Conservation (phyloP, 768 basidiomycete genomes). For the Pisolithus orientalis region DNA sequence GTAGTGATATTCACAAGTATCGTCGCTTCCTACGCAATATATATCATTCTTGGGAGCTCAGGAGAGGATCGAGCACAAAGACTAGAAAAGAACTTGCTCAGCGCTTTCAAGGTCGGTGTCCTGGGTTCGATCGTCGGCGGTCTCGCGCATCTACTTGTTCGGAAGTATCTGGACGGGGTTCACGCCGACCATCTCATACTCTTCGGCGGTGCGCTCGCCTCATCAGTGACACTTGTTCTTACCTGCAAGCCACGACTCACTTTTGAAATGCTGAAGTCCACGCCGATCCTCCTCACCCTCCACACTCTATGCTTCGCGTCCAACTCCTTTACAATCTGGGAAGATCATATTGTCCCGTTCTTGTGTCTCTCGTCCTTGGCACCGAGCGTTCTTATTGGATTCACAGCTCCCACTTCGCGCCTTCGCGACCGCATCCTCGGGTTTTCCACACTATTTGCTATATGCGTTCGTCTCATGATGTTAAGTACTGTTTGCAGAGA, state of each 20-base stretch:
- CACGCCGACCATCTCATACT: slow-evolving; percentile 44
- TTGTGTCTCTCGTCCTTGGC: slow-evolving; percentile 62
- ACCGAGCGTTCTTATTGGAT: slow-evolving; percentile 52
- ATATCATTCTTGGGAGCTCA: slow-evolving; percentile 38
- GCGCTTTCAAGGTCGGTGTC: slow-evolving; percentile 29
- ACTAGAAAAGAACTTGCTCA: slow-evolving; percentile 28
- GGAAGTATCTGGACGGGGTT: slow-evolving; percentile 38
- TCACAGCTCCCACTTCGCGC: slow-evolving; percentile 59
- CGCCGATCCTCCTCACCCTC: slow-evolving; percentile 49
- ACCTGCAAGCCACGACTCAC: slow-evolving; percentile 33
- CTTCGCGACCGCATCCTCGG: slow-evolving; percentile 73
- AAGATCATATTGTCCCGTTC: slow-evolving; percentile 78
- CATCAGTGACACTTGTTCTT: slow-evolving; percentile 40
- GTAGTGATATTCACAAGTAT: slow-evolving; percentile 50
- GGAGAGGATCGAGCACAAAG: slow-evolving; percentile 37
- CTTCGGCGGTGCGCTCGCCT: slow-evolving; percentile 43
- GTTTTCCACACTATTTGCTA: slow-evolving; percentile 59
- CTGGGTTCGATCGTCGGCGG: slow-evolving; percentile 34
- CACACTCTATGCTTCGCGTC: slow-evolving; percentile 79
- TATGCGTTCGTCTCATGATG: slow-evolving; percentile 69
- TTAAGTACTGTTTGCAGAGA: slow-evolving; percentile 88
- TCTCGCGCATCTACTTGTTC: slow-evolving; percentile 26
- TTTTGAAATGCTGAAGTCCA: slow-evolving; percentile 19
- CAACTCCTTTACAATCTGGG: slow-evolving; percentile 98
- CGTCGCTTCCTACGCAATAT: slow-evolving; percentile 50